Percentiles rank a stretch among this genome's conserved stretches.
Conservation (phyloP, 306 rosid genomes). For the Hippophae rhamnoides region DNA sequence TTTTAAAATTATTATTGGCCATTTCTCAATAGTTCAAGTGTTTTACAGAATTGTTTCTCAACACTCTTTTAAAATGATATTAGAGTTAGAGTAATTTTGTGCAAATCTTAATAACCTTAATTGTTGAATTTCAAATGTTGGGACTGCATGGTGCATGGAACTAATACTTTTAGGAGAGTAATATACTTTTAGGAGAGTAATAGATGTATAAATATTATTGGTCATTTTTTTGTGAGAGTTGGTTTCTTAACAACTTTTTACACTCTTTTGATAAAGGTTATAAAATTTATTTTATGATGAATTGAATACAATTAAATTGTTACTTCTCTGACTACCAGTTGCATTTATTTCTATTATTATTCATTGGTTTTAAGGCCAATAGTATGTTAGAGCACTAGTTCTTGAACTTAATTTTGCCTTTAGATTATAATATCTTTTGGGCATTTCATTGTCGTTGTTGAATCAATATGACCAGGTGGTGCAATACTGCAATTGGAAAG, state of each 20-base stretch:
- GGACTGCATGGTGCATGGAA: no score
- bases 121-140: no score
- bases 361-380: background rate
- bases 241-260: no score
- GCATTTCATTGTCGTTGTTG: background rate
- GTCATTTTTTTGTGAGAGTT: background rate
- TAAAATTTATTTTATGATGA: background rate
- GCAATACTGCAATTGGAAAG: constrained; percentile 59
- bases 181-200: no score
- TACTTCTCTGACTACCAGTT: background rate
- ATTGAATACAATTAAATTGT: background rate
- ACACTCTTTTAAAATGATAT: no score
- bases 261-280: background rate
- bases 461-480: constrained; percentile 42
- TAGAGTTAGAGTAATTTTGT: no score
- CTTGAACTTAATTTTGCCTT: background rate
- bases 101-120: no score
- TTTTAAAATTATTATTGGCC: background rate
- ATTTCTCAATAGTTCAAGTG: background rate
- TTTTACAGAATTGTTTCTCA: no score
- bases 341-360: background rate
- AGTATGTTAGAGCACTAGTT: background rate
- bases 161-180: no score
- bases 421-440: background rate
- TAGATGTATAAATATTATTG: no score